These are phyloP conservation scores for Phytophthora pinifolia DNA, from an alignment of 352 stramenopile genomes.

Conservation along the genomic window DNA sequence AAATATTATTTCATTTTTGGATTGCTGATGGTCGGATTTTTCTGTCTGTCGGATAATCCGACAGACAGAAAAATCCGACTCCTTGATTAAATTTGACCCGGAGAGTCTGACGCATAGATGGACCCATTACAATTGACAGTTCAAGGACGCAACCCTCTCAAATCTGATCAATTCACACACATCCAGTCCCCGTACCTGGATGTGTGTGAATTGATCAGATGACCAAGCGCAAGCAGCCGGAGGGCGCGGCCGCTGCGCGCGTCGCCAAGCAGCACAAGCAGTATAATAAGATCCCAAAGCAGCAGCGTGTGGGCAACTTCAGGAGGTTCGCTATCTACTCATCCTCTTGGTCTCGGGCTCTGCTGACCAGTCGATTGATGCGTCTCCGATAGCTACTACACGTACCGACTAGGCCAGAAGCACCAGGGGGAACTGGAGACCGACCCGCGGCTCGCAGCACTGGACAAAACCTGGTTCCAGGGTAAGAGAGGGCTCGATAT, in stretches of 20 bases:
- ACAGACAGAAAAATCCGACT: no score
- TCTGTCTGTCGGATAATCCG: no score
- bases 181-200: no score
- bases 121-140: no score
- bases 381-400: conserved; percentile 58
- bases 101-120: no score
- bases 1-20: no score
- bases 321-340: conserved; percentile 37
- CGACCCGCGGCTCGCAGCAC: conserved; percentile 56
- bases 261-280: conserved; percentile 15
- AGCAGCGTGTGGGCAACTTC: conserved; percentile 76
- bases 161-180: no score
- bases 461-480: conserved; percentile 71
- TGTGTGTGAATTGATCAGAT: background rate
- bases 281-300: conserved; percentile 35
- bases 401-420: conserved; percentile 67
- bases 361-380: conserved; percentile 3
- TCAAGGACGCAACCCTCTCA: no score
- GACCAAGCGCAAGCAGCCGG: conserved; percentile 16
- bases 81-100: no score
- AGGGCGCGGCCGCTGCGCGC: background rate
- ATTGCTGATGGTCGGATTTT: no score
- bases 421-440: conserved; percentile 46
- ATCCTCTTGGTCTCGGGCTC: background rate
- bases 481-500: conserved; percentile 71